Evolutionary conservation across 805 yeast genomes (phyloP).

Genomic region (Sugiyamaella americana): DNA sequence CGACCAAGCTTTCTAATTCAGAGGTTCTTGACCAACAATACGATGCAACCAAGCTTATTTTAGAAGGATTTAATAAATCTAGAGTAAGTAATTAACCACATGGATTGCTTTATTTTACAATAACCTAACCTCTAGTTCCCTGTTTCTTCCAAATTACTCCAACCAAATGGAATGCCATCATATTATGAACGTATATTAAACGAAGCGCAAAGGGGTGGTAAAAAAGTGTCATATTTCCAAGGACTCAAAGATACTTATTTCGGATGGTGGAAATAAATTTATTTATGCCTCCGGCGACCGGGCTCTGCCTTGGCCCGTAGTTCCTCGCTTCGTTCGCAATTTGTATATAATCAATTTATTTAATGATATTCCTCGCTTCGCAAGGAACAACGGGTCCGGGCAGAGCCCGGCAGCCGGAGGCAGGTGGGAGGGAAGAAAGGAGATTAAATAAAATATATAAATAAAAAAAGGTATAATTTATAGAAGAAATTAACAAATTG

Average conservation of each 20-base stretch:
- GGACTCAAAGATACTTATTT: constrained; percentile 71
- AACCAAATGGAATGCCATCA: constrained; percentile 80
- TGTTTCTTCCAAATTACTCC: constrained; percentile 48
- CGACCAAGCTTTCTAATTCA: constrained; percentile 23
- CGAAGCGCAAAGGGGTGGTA: constrained; percentile 66
- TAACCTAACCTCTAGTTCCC: constrained; percentile 20
- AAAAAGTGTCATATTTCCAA: constrained; percentile 52
- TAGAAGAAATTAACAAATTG: constrained; percentile 17
- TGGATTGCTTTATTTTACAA: not conserved
- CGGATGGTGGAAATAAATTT: constrained; percentile 44
- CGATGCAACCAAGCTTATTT: constrained; percentile 21
- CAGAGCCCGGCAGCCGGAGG: too few species aligned
- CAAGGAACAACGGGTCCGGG: too few species aligned
- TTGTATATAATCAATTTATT: constrained; percentile 16
- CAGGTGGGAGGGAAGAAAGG: too few species aligned
- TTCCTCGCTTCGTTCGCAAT: too few species aligned
- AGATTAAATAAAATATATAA: too few species aligned
- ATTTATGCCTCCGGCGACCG: too few species aligned
- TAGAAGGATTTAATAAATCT: constrained; percentile 14
- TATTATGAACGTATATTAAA: constrained; percentile 66
- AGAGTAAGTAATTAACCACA: constrained; percentile 17
- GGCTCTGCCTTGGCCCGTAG: too few species aligned
- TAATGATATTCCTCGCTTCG: not conserved
- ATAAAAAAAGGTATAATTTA: too few species aligned
- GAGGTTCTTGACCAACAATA: constrained; percentile 23